Conservation (phyloP, 768 basidiomycete species). For the Naganishia vaughanmartiniae region DNA sequence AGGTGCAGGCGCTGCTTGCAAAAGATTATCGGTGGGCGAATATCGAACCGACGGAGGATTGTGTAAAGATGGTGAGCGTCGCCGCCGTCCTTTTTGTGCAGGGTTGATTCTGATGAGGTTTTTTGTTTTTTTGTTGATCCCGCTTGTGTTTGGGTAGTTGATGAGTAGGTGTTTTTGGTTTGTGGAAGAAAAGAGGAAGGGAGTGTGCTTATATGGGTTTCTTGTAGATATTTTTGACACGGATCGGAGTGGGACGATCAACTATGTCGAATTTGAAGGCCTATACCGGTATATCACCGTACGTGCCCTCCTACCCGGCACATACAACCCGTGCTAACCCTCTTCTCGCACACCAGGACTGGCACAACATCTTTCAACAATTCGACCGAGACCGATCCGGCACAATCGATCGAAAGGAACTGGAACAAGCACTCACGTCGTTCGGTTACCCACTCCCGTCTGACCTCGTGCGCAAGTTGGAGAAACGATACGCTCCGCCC, state of each 20-base stretch:
- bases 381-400: conserved; percentile 52
- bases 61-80: conserved; percentile 52
- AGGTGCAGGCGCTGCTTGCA: conserved; percentile 46
- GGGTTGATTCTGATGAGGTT: not conserved
- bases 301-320: not conserved
- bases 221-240: conserved; percentile 50
- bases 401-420: conserved; percentile 49
- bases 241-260: conserved; percentile 49
- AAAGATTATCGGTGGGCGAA: conserved; percentile 40
- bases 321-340: not conserved
- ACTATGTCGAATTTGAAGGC: conserved; percentile 51
- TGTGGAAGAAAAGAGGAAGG: not conserved
- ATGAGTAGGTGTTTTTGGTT: conserved; percentile 37
- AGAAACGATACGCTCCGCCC: conserved; percentile 44
- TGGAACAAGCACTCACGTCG: conserved; percentile 48
- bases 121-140: not conserved
- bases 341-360: conserved; percentile 38
- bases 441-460: conserved; percentile 49
- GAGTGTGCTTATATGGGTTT: not conserved
- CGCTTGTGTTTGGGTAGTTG: conserved; percentile 29
- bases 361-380: conserved; percentile 51
- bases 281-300: conserved; percentile 51
- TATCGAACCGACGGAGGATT: conserved; percentile 52
- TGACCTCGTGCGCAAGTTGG: conserved; percentile 50
- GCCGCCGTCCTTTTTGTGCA: not conserved